Evolutionary conservation across 2,329 filamentous ascomycete genomes (phyloP).

Genomic region (Cytospora paraplurivora): DNA sequence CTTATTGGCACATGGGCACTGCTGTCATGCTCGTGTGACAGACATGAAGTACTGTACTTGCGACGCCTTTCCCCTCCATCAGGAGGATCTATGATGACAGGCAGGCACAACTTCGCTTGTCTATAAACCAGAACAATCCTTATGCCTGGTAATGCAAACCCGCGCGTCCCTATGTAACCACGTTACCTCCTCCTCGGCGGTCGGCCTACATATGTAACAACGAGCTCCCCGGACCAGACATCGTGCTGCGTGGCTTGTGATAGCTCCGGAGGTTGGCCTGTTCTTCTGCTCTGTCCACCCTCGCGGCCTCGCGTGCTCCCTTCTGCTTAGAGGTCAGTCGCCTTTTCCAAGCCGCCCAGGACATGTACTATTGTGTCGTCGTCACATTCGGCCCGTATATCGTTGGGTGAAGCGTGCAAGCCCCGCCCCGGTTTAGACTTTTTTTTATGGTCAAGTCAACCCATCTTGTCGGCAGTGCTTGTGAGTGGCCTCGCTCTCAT

Average conservation of each 20-base stretch:
- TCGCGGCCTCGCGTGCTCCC: not conserved
- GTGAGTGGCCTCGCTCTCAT: not conserved
- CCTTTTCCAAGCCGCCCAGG: not conserved
- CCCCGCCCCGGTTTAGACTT: constrained; percentile 1
- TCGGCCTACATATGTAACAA: not conserved
- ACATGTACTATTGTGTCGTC: not conserved
- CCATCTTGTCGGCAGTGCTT: not conserved
- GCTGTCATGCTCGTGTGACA: not conserved
- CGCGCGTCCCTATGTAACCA: not conserved
- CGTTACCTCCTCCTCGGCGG: not conserved
- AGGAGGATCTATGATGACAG: not conserved
- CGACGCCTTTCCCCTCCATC: not conserved
- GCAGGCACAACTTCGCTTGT: not conserved
- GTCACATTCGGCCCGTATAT: not conserved
- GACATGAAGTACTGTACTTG: not conserved
- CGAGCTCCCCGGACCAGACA: not conserved
- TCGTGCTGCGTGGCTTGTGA: not conserved
- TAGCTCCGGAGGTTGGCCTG: not conserved
- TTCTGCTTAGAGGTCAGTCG: not conserved
- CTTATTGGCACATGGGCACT: not conserved
- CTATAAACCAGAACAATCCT: not conserved
- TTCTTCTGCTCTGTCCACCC: not conserved
- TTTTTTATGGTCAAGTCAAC: not conserved
- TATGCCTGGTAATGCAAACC: not conserved
- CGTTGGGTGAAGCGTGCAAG: not conserved